Evolutionary conservation across 2,329 filamentous ascomycete species (phyloP).

Genomic region (Cryoendolithus antarcticus): DNA sequence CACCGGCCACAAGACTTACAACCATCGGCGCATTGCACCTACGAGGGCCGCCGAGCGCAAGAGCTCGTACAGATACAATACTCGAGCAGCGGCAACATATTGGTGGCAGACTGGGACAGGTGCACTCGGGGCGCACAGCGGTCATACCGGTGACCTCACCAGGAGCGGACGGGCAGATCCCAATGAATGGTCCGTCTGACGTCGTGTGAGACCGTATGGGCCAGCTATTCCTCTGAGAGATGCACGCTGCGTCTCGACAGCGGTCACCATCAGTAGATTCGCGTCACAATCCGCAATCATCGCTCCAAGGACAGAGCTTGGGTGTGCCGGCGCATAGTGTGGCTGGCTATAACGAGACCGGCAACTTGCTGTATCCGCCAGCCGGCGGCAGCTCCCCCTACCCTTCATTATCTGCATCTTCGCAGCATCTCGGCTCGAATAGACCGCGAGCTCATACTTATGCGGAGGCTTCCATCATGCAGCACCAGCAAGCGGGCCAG

Average conservation of each 20-base stretch:
- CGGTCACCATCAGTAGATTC: constrained; percentile 6
- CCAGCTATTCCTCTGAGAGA: constrained; percentile 1
- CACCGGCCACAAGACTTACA: no score
- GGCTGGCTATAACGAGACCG: constrained; percentile 10
- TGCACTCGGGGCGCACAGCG: no score
- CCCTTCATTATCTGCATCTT: constrained; percentile 25
- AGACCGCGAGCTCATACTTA: constrained; percentile 30
- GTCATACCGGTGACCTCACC: no score
- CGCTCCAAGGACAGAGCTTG: constrained; percentile 5
- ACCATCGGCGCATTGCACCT: no score
- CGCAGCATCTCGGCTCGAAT: constrained; percentile 8
- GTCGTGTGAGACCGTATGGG: no score
- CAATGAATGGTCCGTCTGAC: no score
- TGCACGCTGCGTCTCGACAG: constrained; percentile 9
- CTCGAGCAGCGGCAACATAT: no score
- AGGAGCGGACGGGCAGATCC: no score
- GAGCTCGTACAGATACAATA: no score
- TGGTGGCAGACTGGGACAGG: no score
- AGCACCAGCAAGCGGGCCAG: constrained; percentile 9
- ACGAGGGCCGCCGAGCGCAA: no score
- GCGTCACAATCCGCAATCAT: constrained; percentile 6
- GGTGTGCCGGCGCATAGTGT: constrained; percentile 9
- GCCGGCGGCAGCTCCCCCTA: constrained; percentile 9
- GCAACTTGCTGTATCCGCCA: constrained; percentile 8
- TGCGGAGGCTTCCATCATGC: constrained; percentile 23